phyloP scores from a whole-genome alignment of 2,329 filamentous ascomycete genomes.

The Lachnum nothofagi region DNA sequence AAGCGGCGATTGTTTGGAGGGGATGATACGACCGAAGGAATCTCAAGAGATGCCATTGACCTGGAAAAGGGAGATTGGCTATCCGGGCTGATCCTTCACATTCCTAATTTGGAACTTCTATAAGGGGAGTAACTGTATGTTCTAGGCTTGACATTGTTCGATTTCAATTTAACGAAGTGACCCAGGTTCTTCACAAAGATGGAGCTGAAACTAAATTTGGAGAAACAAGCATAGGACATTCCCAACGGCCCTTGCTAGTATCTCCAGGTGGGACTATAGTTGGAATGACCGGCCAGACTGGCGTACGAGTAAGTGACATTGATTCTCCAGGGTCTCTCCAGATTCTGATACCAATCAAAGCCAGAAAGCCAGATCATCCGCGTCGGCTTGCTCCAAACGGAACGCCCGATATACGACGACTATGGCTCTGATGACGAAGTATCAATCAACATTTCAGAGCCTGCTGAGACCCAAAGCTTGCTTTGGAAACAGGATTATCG shows the following conservation, averaged over 20 bases:
- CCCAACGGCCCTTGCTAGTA: slow-evolving; percentile 1
- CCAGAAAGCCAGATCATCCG: not conserved
- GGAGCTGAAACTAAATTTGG: slow-evolving; percentile 3
- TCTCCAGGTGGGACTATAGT: not conserved
- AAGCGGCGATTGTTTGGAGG: not conserved
- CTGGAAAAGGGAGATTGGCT: slow-evolving; percentile 5
- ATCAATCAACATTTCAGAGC: not conserved
- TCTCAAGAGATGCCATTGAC: not conserved
- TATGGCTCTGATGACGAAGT: not conserved
- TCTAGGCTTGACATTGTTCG: not conserved
- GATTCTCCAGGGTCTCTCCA: not conserved
- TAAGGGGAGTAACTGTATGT: not conserved
- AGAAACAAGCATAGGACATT: slow-evolving; percentile 1
- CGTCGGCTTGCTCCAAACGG: slow-evolving; percentile 4
- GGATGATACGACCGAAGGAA: not conserved
- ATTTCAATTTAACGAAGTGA: not conserved
- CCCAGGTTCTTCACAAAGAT: slow-evolving; percentile 2
- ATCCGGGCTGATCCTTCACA: slow-evolving; percentile 4
- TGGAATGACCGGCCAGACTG: slow-evolving; percentile 1
- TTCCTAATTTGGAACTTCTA: slow-evolving; percentile 1
- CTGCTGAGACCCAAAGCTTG: not conserved
- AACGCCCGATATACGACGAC: not conserved
- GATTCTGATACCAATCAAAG: not conserved
- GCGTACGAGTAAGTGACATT: slow-evolving; percentile 8
- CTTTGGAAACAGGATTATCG: slow-evolving; percentile 7